Evolutionary conservation across 2,329 filamentous ascomycete species (phyloP).

Genomic region (Sphaerulina vaccinii): DNA sequence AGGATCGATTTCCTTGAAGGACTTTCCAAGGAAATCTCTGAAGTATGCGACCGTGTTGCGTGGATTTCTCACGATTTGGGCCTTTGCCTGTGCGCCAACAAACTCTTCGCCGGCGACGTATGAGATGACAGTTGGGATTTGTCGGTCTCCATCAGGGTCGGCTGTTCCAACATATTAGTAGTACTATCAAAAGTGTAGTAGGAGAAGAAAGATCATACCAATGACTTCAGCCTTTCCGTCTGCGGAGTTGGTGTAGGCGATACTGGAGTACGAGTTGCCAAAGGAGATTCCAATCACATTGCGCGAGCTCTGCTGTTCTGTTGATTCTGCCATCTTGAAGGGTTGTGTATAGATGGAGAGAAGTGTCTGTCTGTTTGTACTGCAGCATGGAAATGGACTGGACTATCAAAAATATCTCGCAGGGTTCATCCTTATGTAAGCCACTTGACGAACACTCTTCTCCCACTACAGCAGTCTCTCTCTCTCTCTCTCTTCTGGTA

Average conservation of each 20-base stretch:
- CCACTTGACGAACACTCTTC: no score
- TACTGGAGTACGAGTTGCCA: conserved; percentile 97
- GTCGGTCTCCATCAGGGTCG: conserved; percentile 98
- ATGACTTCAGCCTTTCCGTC: conserved; percentile 97
- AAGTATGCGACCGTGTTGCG: conserved; percentile 94
- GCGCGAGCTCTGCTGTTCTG: conserved; percentile 37
- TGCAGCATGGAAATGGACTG: no score
- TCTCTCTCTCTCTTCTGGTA: no score
- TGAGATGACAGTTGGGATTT: conserved; percentile 91
- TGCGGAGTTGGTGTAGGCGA: conserved; percentile 72
- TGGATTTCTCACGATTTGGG: conserved; percentile 86
- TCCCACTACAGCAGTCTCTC: no score
- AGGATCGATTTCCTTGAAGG: conserved; percentile 93
- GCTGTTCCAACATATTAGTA: conserved; percentile 49
- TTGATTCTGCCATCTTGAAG: conserved; percentile 49
- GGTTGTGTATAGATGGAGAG: not conserved
- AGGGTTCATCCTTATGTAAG: no score
- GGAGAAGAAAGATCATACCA: conserved; percentile 20
- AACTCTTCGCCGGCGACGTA: conserved; percentile 97
- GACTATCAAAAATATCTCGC: no score
- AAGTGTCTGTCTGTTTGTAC: not conserved
- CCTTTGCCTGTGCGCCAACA: conserved; percentile 92
- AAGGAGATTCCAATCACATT: conserved; percentile 91
- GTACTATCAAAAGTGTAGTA: not conserved
- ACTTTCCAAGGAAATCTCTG: conserved; percentile 90